Evolutionary conservation across 805 yeast genomes (phyloP), one percentile per base, ranked within the genome.

Genomic region (Wickerhamomyces alni): DNA sequence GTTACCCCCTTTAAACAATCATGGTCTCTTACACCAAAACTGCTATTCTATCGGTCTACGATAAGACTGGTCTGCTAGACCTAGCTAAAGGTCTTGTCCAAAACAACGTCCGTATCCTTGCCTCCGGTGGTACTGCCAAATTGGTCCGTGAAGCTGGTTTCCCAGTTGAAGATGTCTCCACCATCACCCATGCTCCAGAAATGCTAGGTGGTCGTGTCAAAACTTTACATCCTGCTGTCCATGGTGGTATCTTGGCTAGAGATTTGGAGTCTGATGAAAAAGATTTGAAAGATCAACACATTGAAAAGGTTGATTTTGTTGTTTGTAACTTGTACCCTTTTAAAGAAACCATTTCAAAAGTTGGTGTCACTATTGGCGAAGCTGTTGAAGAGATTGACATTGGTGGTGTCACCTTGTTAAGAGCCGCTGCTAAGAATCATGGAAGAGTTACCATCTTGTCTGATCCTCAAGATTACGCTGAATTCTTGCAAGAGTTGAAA

Each of bases 341-440:
- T 80, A 87, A 91, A 70, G 96, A 93, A 70, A 93, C 99, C 37
- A 86, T 93, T 45, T 84, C 95, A 48, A 91, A 91, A 65, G 87
- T 86, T 54, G 88, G 93, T 48, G 99, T 93, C 48, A 93, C 98
- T 33, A 79, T 93, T 50, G 89, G 80, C 29, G 99, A 93, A 72
- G 99, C 99, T 17, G 97, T 93, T 39, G 99, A 93, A 72, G 98
- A 93, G 67, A 82, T 93, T 55, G 99, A 93, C 62, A 93, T 93
- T 60, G 99, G 99, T 57, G 94, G 99, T 63, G 99, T 93, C 44
- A 93, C 99, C 33, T 72, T 93, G 50, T 74, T 93, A 62, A 82
- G 99, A 69, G 99, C 99, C 35, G 99, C 99, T 44, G 99, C 99
- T 48, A 93, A 93, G 72, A 93, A 93, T 71, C 99, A 93, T 66